phyloP scores from a whole-genome alignment of 805 yeast species.

The Myxozyma udenii region DNA sequence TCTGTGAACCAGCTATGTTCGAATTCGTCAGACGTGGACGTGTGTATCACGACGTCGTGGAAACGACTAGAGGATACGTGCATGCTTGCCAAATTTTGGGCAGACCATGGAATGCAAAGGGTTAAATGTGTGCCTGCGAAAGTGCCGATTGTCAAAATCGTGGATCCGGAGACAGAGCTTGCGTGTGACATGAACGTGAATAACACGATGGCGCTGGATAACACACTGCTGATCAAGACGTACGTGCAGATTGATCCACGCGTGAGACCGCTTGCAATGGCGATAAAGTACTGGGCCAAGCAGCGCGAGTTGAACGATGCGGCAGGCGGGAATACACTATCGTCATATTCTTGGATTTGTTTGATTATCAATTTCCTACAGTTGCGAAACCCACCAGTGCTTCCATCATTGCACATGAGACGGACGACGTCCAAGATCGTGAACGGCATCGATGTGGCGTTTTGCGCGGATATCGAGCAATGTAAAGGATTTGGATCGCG shows the following conservation, averaged over 20 bases:
- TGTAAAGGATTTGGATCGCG: conserved; percentile 22
- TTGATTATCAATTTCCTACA: conserved; percentile 33
- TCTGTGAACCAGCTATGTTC: conserved; percentile 31
- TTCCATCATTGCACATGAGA: conserved; percentile 29
- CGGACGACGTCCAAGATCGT: conserved; percentile 7
- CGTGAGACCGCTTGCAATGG: conserved; percentile 32
- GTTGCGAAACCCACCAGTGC: conserved; percentile 27
- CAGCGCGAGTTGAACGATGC: conserved; percentile 33
- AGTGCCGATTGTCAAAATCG: conserved; percentile 33
- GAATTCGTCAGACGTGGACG: conserved; percentile 30
- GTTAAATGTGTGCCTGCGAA: conserved; percentile 33
- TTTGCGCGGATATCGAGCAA: conserved; percentile 29
- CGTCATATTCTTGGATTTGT: conserved; percentile 35
- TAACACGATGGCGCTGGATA: conserved; percentile 32
- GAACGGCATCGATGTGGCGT: conserved; percentile 28
- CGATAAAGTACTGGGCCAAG: conserved; percentile 34
- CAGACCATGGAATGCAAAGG: conserved; percentile 29
- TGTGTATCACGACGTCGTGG: conserved; percentile 30
- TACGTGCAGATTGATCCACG: conserved; percentile 32
- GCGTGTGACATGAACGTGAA: conserved; percentile 34
- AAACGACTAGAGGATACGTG: conserved; percentile 25
- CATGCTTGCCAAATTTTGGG: conserved; percentile 28
- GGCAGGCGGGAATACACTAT: conserved; percentile 34
- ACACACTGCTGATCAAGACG: conserved; percentile 31
- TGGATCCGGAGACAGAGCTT: conserved; percentile 32